A percentile compares a stretch with the other conserved stretches of the same genome.
These are phyloP conservation scores for Filobasidium uniguttulatum DNA, from an alignment of 1,284 basidiomycete species.

Conservation along the genomic window DNA sequence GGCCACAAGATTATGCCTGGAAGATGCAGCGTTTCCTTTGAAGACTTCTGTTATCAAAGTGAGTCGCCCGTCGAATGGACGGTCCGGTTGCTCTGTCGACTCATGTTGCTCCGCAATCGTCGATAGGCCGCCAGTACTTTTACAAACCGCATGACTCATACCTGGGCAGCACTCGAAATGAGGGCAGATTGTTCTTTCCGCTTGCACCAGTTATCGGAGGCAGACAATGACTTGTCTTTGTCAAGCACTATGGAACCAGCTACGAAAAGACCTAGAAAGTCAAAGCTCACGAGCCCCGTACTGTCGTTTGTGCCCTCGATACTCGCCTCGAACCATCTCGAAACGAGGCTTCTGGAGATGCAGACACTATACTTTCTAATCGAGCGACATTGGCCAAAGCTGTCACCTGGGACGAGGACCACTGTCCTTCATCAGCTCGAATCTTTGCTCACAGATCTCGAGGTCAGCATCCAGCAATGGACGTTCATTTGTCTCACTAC, in stretches of 20 bases:
- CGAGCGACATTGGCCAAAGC: constrained; percentile 52
- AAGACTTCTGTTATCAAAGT: constrained; percentile 2
- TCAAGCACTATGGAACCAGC: background rate
- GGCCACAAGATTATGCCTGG: constrained; percentile 28
- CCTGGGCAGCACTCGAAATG: constrained; percentile 71
- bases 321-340: constrained; percentile 22
- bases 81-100: no score
- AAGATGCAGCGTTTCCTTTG: constrained; percentile 4
- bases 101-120: background rate
- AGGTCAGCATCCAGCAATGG: constrained; percentile 61
- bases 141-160: constrained; percentile 51
- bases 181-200: constrained; percentile 58
- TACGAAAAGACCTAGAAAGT: background rate
- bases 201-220: background rate
- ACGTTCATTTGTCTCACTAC: constrained; percentile 61
- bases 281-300: background rate
- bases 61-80: no score
- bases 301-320: background rate
- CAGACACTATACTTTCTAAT: constrained; percentile 76
- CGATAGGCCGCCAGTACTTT: constrained; percentile 37
- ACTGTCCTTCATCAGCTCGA: constrained; percentile 47
- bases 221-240: background rate
- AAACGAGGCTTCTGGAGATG: constrained; percentile 43
- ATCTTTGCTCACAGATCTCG: constrained; percentile 51
- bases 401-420: constrained; percentile 47